Conservation (phyloP, 306 rosid genomes). For the Lagenaria siceraria region DNA sequence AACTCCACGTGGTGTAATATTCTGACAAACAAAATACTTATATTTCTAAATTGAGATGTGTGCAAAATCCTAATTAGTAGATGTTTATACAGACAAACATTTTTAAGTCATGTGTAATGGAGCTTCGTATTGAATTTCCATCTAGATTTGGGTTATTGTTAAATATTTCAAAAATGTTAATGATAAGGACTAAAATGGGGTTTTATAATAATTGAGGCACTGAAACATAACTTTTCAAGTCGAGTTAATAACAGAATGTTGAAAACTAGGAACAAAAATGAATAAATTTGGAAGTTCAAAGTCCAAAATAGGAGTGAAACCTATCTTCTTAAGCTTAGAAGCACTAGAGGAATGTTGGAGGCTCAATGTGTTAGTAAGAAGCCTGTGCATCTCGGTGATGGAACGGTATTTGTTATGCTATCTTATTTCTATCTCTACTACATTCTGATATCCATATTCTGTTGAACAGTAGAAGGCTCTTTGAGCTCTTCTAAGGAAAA, state of each 20-base stretch:
- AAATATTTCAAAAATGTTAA: background rate
- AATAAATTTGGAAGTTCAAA: background rate
- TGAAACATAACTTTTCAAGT: background rate
- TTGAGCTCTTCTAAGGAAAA: constrained; percentile 53
- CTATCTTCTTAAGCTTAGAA: background rate
- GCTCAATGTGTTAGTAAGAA: background rate
- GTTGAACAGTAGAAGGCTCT: constrained; percentile 73
- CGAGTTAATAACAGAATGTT: background rate
- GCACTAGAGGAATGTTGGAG: background rate
- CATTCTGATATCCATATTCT: background rate
- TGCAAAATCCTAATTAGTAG: background rate
- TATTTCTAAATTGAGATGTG: background rate
- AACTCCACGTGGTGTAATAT: background rate
- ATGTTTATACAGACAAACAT: background rate
- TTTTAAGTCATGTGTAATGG: background rate
- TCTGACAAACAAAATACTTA: background rate
- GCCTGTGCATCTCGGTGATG: background rate
- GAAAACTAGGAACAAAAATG: background rate
- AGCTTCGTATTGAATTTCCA: background rate
- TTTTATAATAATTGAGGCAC: background rate
- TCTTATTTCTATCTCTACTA: background rate
- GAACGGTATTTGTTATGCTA: background rate
- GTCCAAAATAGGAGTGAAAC: background rate
- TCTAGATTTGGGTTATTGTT: background rate
- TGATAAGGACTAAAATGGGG: background rate